Conservation (phyloP, 768 basidiomycete species). For the Macrocybe gigantea region DNA sequence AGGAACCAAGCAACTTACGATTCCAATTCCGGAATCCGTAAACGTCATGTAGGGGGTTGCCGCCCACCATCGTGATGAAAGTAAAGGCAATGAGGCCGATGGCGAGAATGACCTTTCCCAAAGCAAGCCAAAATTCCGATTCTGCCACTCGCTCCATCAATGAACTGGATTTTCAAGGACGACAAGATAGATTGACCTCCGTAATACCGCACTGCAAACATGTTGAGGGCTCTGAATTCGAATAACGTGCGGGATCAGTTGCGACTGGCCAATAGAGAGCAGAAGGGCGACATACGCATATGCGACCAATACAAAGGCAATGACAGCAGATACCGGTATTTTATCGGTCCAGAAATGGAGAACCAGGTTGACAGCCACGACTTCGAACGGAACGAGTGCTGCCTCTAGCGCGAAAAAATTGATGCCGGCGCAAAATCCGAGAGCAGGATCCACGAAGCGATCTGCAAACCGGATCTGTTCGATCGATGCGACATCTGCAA, state of each 20-base stretch:
- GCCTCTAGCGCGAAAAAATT: constrained; percentile 55
- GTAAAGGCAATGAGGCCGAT: constrained; percentile 47
- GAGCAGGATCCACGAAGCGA: constrained; percentile 50
- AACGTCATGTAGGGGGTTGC: constrained; percentile 46
- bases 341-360: constrained; percentile 49
- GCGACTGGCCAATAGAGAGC: constrained; percentile 9
- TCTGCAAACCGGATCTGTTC: constrained; percentile 51
- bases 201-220: constrained; percentile 45
- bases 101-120: constrained; percentile 44
- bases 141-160: constrained; percentile 20
- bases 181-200: constrained; percentile 27
- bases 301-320: constrained; percentile 32
- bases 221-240: constrained; percentile 27
- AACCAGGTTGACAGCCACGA: constrained; percentile 49
- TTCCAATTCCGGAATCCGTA: constrained; percentile 54
- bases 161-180: background rate
- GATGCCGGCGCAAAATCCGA: constrained; percentile 49
- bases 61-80: constrained; percentile 56
- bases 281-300: constrained; percentile 30
- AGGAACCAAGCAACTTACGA: constrained; percentile 21
- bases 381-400: constrained; percentile 40
- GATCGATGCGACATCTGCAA: background rate
- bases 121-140: constrained; percentile 50
- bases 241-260: background rate
- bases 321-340: constrained; percentile 39